phyloP scores from a whole-genome alignment of 768 basidiomycete species.

The Trametes punicea region DNA sequence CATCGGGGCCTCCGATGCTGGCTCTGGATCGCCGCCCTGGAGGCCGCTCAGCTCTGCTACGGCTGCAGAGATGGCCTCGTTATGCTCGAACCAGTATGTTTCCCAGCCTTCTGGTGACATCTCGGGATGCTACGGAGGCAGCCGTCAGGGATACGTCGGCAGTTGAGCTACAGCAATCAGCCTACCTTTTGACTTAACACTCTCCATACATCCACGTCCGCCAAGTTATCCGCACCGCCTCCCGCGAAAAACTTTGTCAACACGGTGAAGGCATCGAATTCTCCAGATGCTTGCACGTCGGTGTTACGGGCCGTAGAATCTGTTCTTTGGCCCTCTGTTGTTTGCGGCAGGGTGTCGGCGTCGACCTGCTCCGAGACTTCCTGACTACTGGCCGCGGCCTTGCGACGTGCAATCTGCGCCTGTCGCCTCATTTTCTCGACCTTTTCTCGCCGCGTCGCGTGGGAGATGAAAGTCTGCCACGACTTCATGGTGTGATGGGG shows the following conservation, averaged over 20 bases:
- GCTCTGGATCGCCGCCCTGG: not conserved
- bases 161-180: too few species aligned
- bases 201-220: constrained; percentile 51
- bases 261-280: constrained; percentile 37
- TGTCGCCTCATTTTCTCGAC: constrained; percentile 49
- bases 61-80: not conserved
- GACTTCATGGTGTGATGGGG: constrained; percentile 53
- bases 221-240: constrained; percentile 45
- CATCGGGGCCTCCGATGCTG: constrained; percentile 4
- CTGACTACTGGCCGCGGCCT: constrained; percentile 24
- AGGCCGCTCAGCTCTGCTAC: not conserved
- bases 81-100: not conserved
- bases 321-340: not conserved
- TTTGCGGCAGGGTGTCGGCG: not conserved
- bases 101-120: constrained; percentile 3
- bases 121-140: not conserved
- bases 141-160: not conserved
- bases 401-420: constrained; percentile 49
- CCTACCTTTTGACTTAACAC: constrained; percentile 44
- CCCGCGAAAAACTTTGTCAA: constrained; percentile 56
- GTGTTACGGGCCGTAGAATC: too few species aligned
- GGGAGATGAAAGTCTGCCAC: constrained; percentile 43
- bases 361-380: not conserved
- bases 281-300: constrained; percentile 28
- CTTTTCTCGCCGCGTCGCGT: constrained; percentile 30